Conservation (phyloP, 2,329 filamentous ascomycete species). For the Ophiostoma piceae region DNA sequence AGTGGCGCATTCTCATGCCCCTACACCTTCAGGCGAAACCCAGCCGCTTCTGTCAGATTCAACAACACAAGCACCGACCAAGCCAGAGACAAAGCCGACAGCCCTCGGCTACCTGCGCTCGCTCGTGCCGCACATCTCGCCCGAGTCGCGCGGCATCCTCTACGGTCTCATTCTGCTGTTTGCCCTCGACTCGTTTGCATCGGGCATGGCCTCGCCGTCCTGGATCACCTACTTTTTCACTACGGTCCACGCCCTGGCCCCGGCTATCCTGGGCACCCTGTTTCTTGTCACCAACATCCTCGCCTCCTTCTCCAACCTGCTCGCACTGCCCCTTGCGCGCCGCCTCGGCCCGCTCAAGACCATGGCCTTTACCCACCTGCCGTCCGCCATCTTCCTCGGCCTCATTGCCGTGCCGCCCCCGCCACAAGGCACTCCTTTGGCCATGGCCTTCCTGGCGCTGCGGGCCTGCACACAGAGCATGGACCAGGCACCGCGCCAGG, state of each 20-base stretch:
- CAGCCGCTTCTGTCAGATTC: background rate
- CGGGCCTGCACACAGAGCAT: conserved; percentile 60
- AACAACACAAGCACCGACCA: background rate
- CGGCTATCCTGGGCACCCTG: conserved; percentile 48
- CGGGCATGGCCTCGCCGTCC: conserved; percentile 47
- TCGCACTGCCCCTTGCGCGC: conserved; percentile 50
- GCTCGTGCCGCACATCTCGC: conserved; percentile 54
- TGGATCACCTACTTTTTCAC: conserved; percentile 56
- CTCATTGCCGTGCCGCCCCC: conserved; percentile 42
- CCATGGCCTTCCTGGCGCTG: conserved; percentile 53
- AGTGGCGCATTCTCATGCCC: conserved; percentile 25
- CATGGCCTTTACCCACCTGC: conserved; percentile 71
- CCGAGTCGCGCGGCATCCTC: conserved; percentile 49
- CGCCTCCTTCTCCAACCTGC: conserved; percentile 47
- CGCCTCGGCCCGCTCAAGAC: conserved; percentile 51
- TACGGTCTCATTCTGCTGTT: conserved; percentile 47
- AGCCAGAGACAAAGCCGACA: background rate
- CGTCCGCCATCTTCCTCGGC: conserved; percentile 59
- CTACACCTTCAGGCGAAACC: background rate
- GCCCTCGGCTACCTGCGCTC: conserved; percentile 19
- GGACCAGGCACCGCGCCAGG: conserved; percentile 65
- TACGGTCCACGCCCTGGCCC: conserved; percentile 43
- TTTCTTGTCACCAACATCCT: conserved; percentile 52
- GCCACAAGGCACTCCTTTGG: conserved; percentile 19
- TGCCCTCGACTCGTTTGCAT: conserved; percentile 43